Evolutionary conservation across 352 stramenopile species (phyloP), one percentile per base, ranked within the genome.

Genomic region (Globisporangium paroecandrum): DNA sequence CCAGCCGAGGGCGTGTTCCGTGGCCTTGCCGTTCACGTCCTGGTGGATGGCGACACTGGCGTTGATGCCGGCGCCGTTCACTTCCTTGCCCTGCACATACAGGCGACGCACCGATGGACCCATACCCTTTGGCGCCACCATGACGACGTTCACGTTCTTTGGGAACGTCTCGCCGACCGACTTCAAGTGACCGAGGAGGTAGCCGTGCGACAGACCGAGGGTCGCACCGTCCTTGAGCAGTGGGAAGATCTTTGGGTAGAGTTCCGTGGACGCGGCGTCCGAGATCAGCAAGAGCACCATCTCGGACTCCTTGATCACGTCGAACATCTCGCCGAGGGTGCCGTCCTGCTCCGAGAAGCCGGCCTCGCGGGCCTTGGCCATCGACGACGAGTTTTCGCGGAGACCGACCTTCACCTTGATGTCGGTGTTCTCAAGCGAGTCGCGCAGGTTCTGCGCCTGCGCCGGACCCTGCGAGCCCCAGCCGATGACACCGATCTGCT

Each of bases 81-180:
- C 93, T 54, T 98, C 95, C 90, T 99, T 99, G 68, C 96, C 97
- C 82, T 99, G 97, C 77, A 99, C 97, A 75, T 99, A 99, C 38
- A 99, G 82, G 76, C 97, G 93, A 74, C 97, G 95, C 56, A 99
- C 97, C 46, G 84, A 97, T 27, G 94, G 94, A 58, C 97, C 97
- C 97, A 99, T 99, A 73, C 97, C 97, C 88, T 99, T 99, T 70
- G 97, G 97, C 65, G 94, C 98, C 56, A 99, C 97, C 72, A 98
- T 97, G 75, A 99, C 97, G n/a, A 99, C 97, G 83, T 99, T 98
- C 72, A 99, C 97, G 76, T 98, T 82, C 65, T 97, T 88, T 20
- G 97, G 96, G 87, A 99, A 99, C 25, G 73, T 77, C 76, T 99
- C 93, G 56, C 94, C 89, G 62, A 99, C 95, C 64, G 91, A 98